Percentiles rank a stretch among this genome's conserved stretches.
phyloP scores from a whole-genome alignment of 2,329 filamentous ascomycete species.

The Pestalotiopsis sp. region DNA sequence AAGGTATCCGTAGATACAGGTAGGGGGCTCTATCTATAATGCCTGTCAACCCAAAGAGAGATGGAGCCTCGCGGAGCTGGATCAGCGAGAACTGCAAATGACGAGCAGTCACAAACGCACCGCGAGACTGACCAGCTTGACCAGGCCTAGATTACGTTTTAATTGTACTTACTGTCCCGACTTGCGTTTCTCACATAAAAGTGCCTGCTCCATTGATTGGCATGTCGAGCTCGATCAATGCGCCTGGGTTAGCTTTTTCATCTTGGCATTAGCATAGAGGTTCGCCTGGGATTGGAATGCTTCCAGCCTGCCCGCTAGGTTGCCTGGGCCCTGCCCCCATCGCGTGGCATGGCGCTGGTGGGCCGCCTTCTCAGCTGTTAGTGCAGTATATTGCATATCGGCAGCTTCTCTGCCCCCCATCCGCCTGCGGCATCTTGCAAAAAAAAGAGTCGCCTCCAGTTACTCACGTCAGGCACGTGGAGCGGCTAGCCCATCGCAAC shows the following conservation, averaged over 20 bases:
- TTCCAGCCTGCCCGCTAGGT: no score
- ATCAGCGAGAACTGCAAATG: background rate
- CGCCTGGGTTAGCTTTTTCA: background rate
- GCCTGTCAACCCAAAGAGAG: background rate
- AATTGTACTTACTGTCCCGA: background rate
- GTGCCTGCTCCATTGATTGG: background rate
- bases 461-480: slow-evolving; percentile 8
- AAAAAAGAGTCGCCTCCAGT: background rate
- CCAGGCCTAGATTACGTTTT: background rate
- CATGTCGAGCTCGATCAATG: background rate
- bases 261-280: background rate
- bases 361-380: no score
- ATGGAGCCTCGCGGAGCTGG: background rate
- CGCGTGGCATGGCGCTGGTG: no score
- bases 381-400: no score
- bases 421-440: background rate
- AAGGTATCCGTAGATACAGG: background rate
- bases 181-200: background rate
- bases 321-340: no score
- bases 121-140: background rate
- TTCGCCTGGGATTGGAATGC: background rate
- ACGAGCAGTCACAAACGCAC: background rate
- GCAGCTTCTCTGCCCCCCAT: background rate
- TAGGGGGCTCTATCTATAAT: background rate
- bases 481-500: slow-evolving; percentile 6